These are phyloP conservation scores for Circinella umbellata DNA, from an alignment of 371 early-diverging fungal species.

Conservation along the genomic window DNA sequence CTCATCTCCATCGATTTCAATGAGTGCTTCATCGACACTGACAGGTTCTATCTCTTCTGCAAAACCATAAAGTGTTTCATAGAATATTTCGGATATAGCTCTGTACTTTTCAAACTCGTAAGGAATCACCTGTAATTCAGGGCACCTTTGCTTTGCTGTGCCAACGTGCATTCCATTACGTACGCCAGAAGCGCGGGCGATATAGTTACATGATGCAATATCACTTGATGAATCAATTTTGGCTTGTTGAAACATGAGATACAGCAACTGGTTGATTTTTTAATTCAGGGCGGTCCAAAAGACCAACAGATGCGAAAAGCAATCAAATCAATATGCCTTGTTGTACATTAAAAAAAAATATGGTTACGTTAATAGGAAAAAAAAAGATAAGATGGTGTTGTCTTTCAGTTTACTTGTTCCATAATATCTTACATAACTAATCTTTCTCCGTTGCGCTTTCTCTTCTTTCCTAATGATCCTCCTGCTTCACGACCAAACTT, in stretches of 20 bases:
- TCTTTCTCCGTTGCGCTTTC: neutral
- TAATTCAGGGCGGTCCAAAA: conserved; percentile 71
- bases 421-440: neutral
- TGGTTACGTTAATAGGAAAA: neutral
- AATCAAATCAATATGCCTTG: conserved; percentile 95
- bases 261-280: conserved; percentile 62
- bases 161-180: conserved; percentile 73
- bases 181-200: conserved; percentile 74
- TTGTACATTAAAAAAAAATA: conserved; percentile 7
- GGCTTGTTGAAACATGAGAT: conserved; percentile 37
- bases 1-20: conserved; percentile 63
- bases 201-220: conserved; percentile 80
- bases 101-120: conserved; percentile 87
- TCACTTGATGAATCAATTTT: conserved; percentile 45
- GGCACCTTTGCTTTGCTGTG: conserved; percentile 66
- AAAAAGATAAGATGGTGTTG: too few species aligned
- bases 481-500: conserved; percentile 20
- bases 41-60: conserved; percentile 81
- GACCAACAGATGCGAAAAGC: conserved; percentile 90
- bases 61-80: conserved; percentile 65
- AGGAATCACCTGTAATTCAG: conserved; percentile 64
- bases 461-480: neutral
- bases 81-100: conserved; percentile 67
- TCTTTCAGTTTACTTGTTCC: conserved; percentile 25
- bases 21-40: conserved; percentile 79